phyloP scores from a whole-genome alignment of 495 filamentous ascomycete genomes.

The Endocarpon pusillum region DNA sequence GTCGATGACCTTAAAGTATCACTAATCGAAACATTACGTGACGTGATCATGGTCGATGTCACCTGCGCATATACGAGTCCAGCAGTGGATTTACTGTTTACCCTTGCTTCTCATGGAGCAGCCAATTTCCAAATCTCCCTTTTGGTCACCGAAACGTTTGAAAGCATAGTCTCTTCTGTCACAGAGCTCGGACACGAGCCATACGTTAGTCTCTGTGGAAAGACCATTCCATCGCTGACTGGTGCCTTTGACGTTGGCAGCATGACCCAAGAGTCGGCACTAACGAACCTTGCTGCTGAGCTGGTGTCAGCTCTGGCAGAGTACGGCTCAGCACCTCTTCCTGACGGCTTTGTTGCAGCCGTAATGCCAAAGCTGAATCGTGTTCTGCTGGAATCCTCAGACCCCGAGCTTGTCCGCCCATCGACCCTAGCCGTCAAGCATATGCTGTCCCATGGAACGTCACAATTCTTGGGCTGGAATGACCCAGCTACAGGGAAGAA shows the following conservation, averaged over 20 bases:
- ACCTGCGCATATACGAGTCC: conserved; percentile 49
- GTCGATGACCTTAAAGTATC: conserved; percentile 84
- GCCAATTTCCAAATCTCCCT: conserved; percentile 71
- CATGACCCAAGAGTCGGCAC: conserved; percentile 62
- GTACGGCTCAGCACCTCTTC: conserved; percentile 66
- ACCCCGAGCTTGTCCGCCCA: conserved; percentile 71
- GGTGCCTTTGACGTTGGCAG: conserved; percentile 78
- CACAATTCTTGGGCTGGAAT: conserved; percentile 71
- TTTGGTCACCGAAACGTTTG: conserved; percentile 77
- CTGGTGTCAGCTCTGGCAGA: conserved; percentile 67
- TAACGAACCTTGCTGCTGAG: conserved; percentile 73
- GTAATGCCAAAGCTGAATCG: conserved; percentile 75
- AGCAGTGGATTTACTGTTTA: conserved; percentile 74
- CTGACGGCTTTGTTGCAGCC: conserved; percentile 66
- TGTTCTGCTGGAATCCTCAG: conserved; percentile 60
- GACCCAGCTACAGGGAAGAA: conserved; percentile 53
- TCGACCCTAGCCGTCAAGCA: conserved; percentile 75
- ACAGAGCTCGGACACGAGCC: conserved; percentile 42
- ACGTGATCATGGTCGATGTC: conserved; percentile 63
- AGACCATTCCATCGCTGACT: conserved; percentile 72
- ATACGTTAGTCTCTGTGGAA: conserved; percentile 68
- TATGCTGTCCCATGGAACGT: conserved; percentile 71
- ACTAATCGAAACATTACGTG: conserved; percentile 70
- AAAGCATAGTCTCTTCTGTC: conserved; percentile 60
- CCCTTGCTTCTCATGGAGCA: conserved; percentile 71